Conservation (phyloP, 2,329 filamentous ascomycete genomes). For the Fusarium praegraminearum region DNA sequence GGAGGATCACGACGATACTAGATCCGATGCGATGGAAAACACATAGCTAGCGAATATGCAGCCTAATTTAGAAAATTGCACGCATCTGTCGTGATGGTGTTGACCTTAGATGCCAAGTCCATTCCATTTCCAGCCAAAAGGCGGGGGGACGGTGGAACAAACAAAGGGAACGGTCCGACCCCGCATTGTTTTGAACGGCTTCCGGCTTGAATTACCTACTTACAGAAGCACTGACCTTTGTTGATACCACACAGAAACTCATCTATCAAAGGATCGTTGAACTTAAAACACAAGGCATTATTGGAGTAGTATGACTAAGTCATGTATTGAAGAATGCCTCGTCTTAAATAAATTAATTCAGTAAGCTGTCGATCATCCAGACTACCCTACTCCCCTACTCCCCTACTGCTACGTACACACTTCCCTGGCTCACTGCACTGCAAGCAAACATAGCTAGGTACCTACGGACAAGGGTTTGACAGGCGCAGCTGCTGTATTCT, state of each 20-base stretch:
- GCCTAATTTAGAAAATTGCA: constrained; percentile 23
- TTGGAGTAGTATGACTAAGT: neutral
- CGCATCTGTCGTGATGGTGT: constrained; percentile 4
- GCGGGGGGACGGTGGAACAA: constrained; percentile 32
- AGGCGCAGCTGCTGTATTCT: constrained; percentile 21
- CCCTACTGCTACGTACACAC: neutral
- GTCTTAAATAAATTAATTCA: constrained; percentile 22
- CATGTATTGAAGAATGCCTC: constrained; percentile 26
- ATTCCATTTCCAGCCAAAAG: constrained; percentile 32
- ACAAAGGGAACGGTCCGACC: constrained; percentile 34
- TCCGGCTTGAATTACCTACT: neutral
- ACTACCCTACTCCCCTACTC: neutral
- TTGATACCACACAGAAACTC: neutral
- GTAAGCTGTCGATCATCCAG: constrained; percentile 26
- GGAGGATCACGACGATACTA: neutral
- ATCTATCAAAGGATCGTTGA: neutral
- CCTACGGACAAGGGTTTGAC: constrained; percentile 3
- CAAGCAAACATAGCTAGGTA: constrained; percentile 4
- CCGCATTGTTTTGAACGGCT: constrained; percentile 16
- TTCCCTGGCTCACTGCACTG: constrained; percentile 2
- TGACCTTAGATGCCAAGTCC: constrained; percentile 14
- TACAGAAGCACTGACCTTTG: neutral
- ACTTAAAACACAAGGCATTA: constrained; percentile 21
- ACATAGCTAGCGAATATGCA: neutral
- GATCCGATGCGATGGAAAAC: neutral